A percentile compares a stretch with the other conserved stretches of the same genome.
Evolutionary conservation across 805 yeast genomes (phyloP).

Genomic region (Kurtzmaniella cleridarum): DNA sequence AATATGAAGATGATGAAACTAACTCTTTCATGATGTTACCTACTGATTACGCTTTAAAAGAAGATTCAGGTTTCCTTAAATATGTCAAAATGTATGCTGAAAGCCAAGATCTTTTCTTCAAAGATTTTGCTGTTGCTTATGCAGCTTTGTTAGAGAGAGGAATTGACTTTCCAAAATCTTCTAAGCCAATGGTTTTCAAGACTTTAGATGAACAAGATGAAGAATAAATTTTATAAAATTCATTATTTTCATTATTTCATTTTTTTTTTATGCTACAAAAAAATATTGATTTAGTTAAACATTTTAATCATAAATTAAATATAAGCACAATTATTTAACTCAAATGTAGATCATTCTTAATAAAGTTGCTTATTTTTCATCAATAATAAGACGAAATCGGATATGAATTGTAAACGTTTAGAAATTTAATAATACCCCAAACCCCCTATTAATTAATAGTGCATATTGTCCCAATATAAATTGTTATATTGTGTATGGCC

Average conservation of each 20-base stretch:
- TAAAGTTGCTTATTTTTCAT: no score
- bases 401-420: no score
- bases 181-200: slow-evolving; percentile 45
- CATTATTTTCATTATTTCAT: neutral
- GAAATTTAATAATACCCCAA: no score
- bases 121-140: slow-evolving; percentile 44
- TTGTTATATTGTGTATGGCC: no score
- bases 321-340: neutral
- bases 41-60: slow-evolving; percentile 49
- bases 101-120: slow-evolving; percentile 44
- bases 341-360: no score
- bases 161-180: slow-evolving; percentile 44
- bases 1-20: slow-evolving; percentile 35
- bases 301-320: neutral
- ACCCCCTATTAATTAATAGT: no score
- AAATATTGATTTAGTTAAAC: neutral
- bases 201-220: slow-evolving; percentile 68
- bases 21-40: slow-evolving; percentile 51
- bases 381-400: no score
- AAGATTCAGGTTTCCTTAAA: slow-evolving; percentile 40
- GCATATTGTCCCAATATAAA: no score
- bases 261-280: neutral
- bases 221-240: neutral
- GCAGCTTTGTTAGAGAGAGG: slow-evolving; percentile 42
- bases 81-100: slow-evolving; percentile 45